Evolutionary conservation across 176 grass and related monocot genomes (phyloP).

Genomic region (Lolium perenne): DNA sequence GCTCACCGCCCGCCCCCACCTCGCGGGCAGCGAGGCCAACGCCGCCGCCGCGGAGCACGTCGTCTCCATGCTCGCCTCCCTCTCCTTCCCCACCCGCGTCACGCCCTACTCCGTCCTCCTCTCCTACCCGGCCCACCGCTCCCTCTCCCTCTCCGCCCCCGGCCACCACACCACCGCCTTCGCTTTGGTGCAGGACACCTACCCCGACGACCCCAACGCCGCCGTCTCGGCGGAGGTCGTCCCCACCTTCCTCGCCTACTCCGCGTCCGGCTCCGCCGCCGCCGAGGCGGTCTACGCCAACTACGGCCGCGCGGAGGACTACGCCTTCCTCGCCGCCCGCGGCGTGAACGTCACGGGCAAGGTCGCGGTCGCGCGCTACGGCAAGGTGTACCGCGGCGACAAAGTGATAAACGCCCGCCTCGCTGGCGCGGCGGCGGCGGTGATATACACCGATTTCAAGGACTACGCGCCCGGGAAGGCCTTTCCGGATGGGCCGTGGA

Average conservation of each 20-base stretch:
- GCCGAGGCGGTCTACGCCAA: conserved; percentile 79
- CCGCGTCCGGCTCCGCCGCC: conserved; percentile 64
- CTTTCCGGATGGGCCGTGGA: conserved; percentile 78
- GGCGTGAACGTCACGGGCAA: conserved; percentile 77
- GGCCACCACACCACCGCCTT: conserved; percentile 41
- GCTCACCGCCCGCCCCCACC: conserved; percentile 76
- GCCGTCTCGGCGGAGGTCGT: conserved; percentile 47
- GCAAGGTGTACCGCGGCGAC: conserved; percentile 83
- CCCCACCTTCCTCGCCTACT: conserved; percentile 86
- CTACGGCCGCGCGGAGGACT: conserved; percentile 88
- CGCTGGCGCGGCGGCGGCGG: conserved; percentile 68
- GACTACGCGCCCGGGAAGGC: conserved; percentile 61
- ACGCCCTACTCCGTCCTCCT: conserved; percentile 79
- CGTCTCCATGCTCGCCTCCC: conserved; percentile 39
- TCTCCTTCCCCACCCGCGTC: conserved; percentile 56
- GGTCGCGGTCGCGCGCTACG: conserved; percentile 73
- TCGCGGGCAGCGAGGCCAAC: conserved; percentile 62
- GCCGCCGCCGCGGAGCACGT: conserved; percentile 55
- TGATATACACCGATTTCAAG: conserved; percentile 80
- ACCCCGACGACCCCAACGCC: conserved; percentile 60
- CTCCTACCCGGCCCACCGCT: conserved; percentile 64
- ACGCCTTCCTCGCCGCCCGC: conserved; percentile 52
- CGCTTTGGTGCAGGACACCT: conserved; percentile 65
- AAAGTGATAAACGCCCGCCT: conserved; percentile 69
- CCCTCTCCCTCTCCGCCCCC: conserved; percentile 62